Base-by-base conservation (phyloP, 768 basidiomycete genomes). In the Kwoniella pini region DNA sequence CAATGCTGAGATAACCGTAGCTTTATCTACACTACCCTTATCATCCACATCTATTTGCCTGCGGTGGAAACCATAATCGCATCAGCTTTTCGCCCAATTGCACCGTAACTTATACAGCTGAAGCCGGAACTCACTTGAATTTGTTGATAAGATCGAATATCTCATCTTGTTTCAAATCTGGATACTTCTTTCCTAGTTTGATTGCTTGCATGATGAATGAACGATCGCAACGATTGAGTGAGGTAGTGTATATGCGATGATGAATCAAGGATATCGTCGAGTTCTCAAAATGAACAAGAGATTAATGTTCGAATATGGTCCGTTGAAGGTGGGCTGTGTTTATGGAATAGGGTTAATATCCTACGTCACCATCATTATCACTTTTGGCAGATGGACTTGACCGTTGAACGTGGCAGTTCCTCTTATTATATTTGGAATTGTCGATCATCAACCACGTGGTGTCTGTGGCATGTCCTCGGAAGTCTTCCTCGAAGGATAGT, bases 111-210 rank as follows among this genome's bases (percentile, higher is more conserved):
- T 45, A 45, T 45, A 27, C 21, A 27, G 9, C 7, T 36, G 33
- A 6, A 42, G 33, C 33, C 40, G 22, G 17, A 46, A 36, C 92
- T 68, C 71, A 96, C 95, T 95, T 95, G 88, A 99, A 99, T 61
- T 87, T 85, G 78, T 88, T 91, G 79, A 96, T 86, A 78, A 98
- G 85, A 75, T 90, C 87, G 70, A 92, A 88, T 87, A 97, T 91
- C 81, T 94, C 92, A 82, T 95, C 92, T 74, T 87, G 86, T 40
- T 89, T 82, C 68, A 96, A 87, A 70, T 94, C 88, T 15, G 94
- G 91, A 74, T 88, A 92, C 79, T 94, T 95, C 82, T 88, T 91
- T 76, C 91, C 88, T 13, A 96, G 83, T 79, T 87, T 87, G 64
- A 96, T 81, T 24, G 77, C 75, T 68, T 78, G 77, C 77, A 78